phyloP scores from a whole-genome alignment of 805 yeast genomes.

The Soucietia sequanensis region DNA sequence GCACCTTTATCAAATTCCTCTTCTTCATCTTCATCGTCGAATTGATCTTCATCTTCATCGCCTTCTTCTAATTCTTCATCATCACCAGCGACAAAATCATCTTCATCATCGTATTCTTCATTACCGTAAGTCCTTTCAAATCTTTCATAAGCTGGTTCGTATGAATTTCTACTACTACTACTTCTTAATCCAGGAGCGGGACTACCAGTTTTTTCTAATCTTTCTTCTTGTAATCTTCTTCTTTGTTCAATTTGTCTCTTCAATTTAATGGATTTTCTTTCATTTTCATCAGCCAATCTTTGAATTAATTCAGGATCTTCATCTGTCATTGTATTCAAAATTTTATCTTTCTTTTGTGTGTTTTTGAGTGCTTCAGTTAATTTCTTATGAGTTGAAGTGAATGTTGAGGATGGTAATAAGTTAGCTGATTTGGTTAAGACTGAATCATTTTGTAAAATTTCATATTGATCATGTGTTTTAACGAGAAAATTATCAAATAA shows the following conservation, averaged over 20 bases:
- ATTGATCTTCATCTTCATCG: slow-evolving; percentile 43
- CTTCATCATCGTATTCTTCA: slow-evolving; percentile 39
- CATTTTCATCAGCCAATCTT: slow-evolving; percentile 64
- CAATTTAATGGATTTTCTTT: slow-evolving; percentile 52
- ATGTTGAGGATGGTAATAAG: slow-evolving; percentile 88
- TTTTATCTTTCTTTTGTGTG: slow-evolving; percentile 46
- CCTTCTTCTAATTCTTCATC: slow-evolving; percentile 38
- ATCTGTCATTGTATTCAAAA: slow-evolving; percentile 52
- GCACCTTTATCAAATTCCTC: slow-evolving; percentile 55
- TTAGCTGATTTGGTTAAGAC: slow-evolving; percentile 63
- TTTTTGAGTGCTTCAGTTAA: slow-evolving; percentile 68
- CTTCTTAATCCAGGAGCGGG: slow-evolving; percentile 22
- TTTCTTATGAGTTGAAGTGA: slow-evolving; percentile 76
- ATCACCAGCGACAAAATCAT: slow-evolving; percentile 45
- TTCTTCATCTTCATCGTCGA: slow-evolving; percentile 38
- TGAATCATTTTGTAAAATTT: slow-evolving; percentile 68
- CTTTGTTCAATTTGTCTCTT: slow-evolving; percentile 66
- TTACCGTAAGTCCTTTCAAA: slow-evolving; percentile 36
- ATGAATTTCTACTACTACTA: slow-evolving; percentile 8
- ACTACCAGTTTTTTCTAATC: slow-evolving; percentile 47
- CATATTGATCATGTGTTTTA: slow-evolving; percentile 67
- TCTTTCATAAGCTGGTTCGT: slow-evolving; percentile 38
- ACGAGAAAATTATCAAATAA: slow-evolving; percentile 71
- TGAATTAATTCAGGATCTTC: slow-evolving; percentile 72
- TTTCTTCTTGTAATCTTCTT: slow-evolving; percentile 58